Percentiles rank a stretch among this genome's conserved stretches.
These are phyloP conservation scores for Allium sativum DNA, from an alignment of 106 monocot species.

Conservation along the genomic window DNA sequence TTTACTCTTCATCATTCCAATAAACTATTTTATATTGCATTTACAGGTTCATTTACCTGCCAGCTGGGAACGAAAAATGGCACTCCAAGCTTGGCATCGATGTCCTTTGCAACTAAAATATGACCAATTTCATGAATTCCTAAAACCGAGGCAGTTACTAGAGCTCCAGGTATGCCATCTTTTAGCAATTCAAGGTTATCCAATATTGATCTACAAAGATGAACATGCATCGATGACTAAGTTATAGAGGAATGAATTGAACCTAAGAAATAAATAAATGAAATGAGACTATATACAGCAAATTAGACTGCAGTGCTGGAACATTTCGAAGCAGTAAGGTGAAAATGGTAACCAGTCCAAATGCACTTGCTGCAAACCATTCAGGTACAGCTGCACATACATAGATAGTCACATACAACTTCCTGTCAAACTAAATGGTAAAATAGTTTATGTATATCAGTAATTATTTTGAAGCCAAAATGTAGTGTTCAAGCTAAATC, in stretches of 20 bases:
- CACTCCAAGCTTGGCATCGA: slow-evolving; percentile 66
- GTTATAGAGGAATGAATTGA: not conserved
- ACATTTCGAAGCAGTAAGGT: slow-evolving; percentile 92
- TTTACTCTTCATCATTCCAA: not conserved
- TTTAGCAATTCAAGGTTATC: slow-evolving; percentile 74
- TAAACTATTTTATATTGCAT: not conserved
- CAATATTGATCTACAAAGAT: slow-evolving; percentile 54
- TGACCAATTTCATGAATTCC: slow-evolving; percentile 75
- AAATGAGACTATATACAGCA: slow-evolving; percentile 43
- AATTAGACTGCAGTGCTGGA: slow-evolving; percentile 76
- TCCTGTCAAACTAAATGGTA: not conserved
- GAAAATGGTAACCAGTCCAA: slow-evolving; percentile 86
- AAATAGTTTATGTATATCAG: not conserved
- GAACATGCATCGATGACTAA: not conserved
- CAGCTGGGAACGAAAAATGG: slow-evolving; percentile 96
- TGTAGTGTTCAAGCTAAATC: not conserved
- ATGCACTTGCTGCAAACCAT: slow-evolving; percentile 88
- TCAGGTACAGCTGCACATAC: slow-evolving; percentile 84
- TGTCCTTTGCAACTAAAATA: slow-evolving; percentile 61
- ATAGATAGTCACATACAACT: slow-evolving; percentile 4
- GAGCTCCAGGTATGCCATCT: slow-evolving; percentile 77
- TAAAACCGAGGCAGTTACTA: slow-evolving; percentile 59
- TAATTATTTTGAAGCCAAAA: not conserved
- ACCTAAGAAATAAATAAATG: not conserved
- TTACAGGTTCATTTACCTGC: slow-evolving; percentile 43